Evolutionary conservation across 176 grass and related monocot species (phyloP).

Genomic region (Themeda triandra): DNA sequence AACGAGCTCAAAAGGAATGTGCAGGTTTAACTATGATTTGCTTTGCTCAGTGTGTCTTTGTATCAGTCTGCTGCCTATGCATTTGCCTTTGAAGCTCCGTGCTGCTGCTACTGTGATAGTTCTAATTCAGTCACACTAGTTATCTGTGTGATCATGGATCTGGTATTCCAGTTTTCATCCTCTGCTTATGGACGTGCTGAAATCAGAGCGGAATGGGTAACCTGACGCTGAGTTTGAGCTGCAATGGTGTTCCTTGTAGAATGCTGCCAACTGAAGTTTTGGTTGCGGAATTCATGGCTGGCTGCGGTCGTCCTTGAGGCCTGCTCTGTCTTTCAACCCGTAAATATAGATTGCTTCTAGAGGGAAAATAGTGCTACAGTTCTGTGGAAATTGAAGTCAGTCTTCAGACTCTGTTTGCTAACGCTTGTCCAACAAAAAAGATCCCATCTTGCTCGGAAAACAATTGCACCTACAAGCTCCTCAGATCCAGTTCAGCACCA

Average conservation of each 20-base stretch:
- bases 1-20: constrained; percentile 19
- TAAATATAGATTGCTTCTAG: neutral
- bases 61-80: neutral
- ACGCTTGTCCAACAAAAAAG: too few species aligned
- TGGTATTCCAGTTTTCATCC: neutral
- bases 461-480: too few species aligned
- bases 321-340: neutral
- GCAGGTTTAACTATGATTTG: constrained; percentile 29
- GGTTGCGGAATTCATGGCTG: neutral
- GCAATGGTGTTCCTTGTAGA: neutral
- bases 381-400: too few species aligned
- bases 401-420: too few species aligned
- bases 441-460: too few species aligned
- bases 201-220: neutral
- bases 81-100: neutral
- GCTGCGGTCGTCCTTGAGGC: neutral
- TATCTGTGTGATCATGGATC: neutral
- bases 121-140: neutral
- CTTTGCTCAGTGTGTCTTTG: neutral
- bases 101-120: neutral
- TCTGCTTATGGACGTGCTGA: neutral
- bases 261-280: neutral
- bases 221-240: neutral
- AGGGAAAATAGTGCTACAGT: neutral
- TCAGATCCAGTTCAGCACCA: too few species aligned